Conservation (phyloP, 495 filamentous ascomycete genomes). For the Daldinia bambusicola region DNA sequence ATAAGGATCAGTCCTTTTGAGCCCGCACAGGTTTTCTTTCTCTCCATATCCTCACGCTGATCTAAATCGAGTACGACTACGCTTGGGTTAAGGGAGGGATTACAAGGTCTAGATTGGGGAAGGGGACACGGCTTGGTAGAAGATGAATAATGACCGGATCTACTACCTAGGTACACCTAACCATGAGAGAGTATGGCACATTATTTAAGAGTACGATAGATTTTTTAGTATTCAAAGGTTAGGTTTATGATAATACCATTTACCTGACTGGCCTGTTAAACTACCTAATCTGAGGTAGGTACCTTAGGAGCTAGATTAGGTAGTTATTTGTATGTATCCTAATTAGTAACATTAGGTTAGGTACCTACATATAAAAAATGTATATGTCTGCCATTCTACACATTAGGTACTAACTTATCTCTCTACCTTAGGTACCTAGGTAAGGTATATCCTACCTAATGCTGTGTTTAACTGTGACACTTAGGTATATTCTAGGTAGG, state of each 20-base stretch:
- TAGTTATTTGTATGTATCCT: too few species aligned
- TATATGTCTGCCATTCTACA: background rate
- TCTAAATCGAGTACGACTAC: slow-evolving; percentile 19
- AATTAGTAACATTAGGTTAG: too few species aligned
- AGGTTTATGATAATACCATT: slow-evolving; percentile 3
- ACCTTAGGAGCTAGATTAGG: too few species aligned
- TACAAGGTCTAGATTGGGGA: slow-evolving; percentile 25
- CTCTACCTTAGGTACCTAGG: too few species aligned
- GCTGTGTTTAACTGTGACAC: background rate
- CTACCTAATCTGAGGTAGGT: background rate
- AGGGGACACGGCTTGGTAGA: slow-evolving; percentile 15
- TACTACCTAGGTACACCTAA: background rate
- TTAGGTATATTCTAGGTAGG: background rate
- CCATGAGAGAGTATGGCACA: slow-evolving; percentile 1
- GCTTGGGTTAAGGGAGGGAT: slow-evolving; percentile 20
- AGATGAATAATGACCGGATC: slow-evolving; percentile 30
- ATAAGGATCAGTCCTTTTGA: slow-evolving; percentile 36
- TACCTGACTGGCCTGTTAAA: background rate
- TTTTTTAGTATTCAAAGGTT: slow-evolving; percentile 5
- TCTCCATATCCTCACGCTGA: slow-evolving; percentile 19
- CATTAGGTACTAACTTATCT: background rate
- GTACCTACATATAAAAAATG: background rate
- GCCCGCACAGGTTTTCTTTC: slow-evolving; percentile 26
- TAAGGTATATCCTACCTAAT: background rate
- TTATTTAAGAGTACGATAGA: slow-evolving; percentile 16